Evolutionary conservation across 2,329 filamentous ascomycete species (phyloP).

Genomic region (Fonsecaea pugnacius): DNA sequence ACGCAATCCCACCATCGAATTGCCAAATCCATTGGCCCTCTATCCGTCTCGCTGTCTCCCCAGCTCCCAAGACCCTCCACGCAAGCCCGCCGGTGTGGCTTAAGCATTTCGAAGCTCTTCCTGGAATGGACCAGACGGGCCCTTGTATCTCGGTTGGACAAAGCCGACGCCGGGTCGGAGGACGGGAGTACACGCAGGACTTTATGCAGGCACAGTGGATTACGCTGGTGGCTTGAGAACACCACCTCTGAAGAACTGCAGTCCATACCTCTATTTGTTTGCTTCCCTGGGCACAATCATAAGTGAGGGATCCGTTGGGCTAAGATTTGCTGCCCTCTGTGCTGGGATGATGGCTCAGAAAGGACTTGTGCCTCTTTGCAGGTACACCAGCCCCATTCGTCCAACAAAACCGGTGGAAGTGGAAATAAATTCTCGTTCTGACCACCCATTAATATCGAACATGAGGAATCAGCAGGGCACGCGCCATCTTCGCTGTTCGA

Average conservation of each 20-base stretch:
- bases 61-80: neutral
- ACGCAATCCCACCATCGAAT: conserved; percentile 17
- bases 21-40: neutral
- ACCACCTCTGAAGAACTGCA: neutral
- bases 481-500: neutral
- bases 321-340: neutral
- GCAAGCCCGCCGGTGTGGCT: neutral
- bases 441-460: conserved; percentile 10
- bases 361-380: neutral
- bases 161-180: neutral
- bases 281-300: neutral
- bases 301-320: neutral
- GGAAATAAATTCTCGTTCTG: conserved; percentile 8
- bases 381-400: neutral
- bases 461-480: neutral
- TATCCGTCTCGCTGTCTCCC: neutral
- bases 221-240: neutral
- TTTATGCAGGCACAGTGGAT: conserved; percentile 4
- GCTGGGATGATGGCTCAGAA: neutral
- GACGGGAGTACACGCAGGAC: neutral
- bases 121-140: neutral
- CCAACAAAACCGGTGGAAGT: neutral
- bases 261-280: neutral
- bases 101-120: neutral
- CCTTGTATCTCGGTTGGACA: neutral